Conservation (phyloP, 768 basidiomycete species). For the Hericium alpestre region DNA sequence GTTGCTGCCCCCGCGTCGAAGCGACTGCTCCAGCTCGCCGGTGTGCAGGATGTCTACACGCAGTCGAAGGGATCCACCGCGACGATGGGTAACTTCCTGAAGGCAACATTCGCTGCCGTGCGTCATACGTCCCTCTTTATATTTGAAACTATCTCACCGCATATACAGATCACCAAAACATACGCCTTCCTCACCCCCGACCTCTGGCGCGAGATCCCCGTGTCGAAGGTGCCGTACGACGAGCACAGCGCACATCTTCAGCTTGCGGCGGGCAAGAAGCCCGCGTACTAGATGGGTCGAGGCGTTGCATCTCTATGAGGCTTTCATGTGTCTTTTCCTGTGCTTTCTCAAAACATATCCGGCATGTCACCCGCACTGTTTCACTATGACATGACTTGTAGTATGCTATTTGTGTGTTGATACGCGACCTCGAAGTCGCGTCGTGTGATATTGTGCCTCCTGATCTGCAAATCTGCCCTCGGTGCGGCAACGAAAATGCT, state of each 20-base stretch:
- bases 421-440: too few species aligned
- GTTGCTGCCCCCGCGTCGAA: conserved; percentile 97
- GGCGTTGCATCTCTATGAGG: background rate
- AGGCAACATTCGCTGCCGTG: conserved; percentile 90
- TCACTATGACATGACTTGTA: background rate
- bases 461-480: too few species aligned
- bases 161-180: conserved; percentile 82
- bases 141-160: background rate
- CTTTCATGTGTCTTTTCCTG: conserved; percentile 2
- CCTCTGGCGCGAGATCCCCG: conserved; percentile 90
- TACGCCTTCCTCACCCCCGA: conserved; percentile 98
- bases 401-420: background rate
- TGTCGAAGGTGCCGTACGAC: conserved; percentile 86
- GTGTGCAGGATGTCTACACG: conserved; percentile 96
- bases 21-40: conserved; percentile 93
- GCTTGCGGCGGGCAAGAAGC: conserved; percentile 69
- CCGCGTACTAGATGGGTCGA: conserved; percentile 32
- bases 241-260: conserved; percentile 91
- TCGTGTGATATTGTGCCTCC: too few species aligned
- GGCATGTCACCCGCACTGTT: conserved; percentile 1
- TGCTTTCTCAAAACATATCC: conserved; percentile 7
- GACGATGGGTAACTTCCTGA: conserved; percentile 98
- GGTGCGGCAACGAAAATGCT: too few species aligned
- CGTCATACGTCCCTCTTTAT: conserved; percentile 19
- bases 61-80: conserved; percentile 97